Evolutionary conservation across 2,329 filamentous ascomycete genomes (phyloP), one percentile per base, ranked within the genome.

Genomic region (Davidsoniella eucalypti): DNA sequence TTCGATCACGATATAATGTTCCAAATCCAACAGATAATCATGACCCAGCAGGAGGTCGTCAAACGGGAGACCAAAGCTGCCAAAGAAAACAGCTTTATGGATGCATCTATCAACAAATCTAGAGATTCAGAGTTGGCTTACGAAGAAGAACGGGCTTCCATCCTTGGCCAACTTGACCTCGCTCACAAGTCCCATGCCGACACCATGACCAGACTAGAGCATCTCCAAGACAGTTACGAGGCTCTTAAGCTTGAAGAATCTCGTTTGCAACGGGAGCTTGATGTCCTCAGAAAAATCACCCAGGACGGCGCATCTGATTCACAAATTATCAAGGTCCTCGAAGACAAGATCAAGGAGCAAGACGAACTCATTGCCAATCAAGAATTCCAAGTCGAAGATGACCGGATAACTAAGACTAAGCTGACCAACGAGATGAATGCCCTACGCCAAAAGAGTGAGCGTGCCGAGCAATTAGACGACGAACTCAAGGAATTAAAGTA

Each of bases 341-440:
- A 80, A 56, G 65, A 67, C 41, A 72, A 73, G 56, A 66, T 81
- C 21, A 73, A 74, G 39, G 77, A 86, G 57, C 78, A 83, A 58
- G 80, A 85, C 61, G 72, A 81, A 52, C 68, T 86, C 46, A 87
- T 88, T 58, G 77, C 78, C 38, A 73, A 70, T 21, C 75, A 86
- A 56, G 84, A 88, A 61, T 71, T 73, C 17, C 75, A 84, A 56
- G 64, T 81, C 9, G 75, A 82, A 51, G 68, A 72, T 29, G 63
- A 71, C 54, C 64, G 65, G 16, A 60, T 65, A 14, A 61, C 65
- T 61, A 74, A 66, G 56, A 65, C 67, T 41, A 66, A 63, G 23
- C 60, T 75, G 29, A 61, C 66, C 49, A 67, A 66, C 53, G 73
- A 78, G 55, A 68, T 76, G 36, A 62, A 65, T 47, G 63, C 63